Evolutionary conservation across 306 rosid genomes (phyloP), one percentile per base, ranked within the genome.

Genomic region (Hippophae rhamnoides): DNA sequence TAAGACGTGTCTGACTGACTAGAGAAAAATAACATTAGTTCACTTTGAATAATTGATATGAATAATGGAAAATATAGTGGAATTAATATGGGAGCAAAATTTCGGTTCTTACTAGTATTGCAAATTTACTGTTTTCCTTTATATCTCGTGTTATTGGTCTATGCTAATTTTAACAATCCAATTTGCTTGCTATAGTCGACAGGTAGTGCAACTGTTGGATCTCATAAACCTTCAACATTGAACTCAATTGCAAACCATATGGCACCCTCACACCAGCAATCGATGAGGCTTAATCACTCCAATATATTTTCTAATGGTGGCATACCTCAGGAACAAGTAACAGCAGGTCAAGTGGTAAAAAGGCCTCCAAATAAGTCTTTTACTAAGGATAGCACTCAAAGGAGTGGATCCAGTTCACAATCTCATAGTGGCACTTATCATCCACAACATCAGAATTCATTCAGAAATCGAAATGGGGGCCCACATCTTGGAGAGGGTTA

Each of bases 401-500:
- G 86, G 71, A 74, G 82, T 69, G 73, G 78, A 41, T 70, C 61
- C 64, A 70, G 69, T 46, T 63, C 87, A 5, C 90, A 79, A 61
- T 64, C 72, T 40, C 83, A 76, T 67, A 60, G 66, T 50, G 64
- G 64, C 54, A 79, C 72, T 53, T 90, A 83, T 62, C 87, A 78
- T 66, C 82, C 75, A 3, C 90, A 72, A 8, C 90, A 75, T 31
- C 81, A 85, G 1, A 67, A 68, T 61, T 80, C 94, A 8, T 77
- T 66, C 73, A 78, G 82, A 70, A 49, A 6, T 62, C 86, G 90
- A 10, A 85, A 74, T 60, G 72, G 76, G 7, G 84, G 87, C 57
- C 57, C 83, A n/a, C 84, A 83, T 70, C 83, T 84, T 13, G 92
- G 95, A 60, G 95, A 83, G 74, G 81, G 86, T 66, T 45, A 81